phyloP scores from a whole-genome alignment of 176 grass and related monocot species.

The Secale cereale region DNA sequence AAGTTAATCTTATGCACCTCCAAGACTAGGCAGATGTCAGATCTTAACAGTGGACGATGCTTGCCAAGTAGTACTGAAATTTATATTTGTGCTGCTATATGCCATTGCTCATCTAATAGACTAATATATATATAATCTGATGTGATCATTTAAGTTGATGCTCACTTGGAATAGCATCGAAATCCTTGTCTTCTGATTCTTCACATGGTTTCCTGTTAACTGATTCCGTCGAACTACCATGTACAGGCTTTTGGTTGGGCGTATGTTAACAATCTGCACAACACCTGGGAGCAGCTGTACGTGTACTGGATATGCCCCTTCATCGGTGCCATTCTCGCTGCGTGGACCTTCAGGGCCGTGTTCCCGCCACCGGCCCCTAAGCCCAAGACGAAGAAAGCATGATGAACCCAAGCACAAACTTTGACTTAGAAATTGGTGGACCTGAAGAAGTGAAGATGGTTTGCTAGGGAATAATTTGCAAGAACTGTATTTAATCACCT shows the following conservation, averaged over 20 bases:
- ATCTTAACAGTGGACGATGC: neutral
- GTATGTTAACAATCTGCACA: conserved; percentile 75
- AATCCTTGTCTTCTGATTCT: neutral
- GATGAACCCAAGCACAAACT: neutral
- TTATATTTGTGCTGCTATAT: neutral
- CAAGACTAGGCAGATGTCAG: neutral
- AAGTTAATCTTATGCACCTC: neutral
- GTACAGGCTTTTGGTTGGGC: conserved; percentile 95
- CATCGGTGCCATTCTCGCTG: conserved; percentile 72
- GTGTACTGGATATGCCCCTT: conserved; percentile 99
- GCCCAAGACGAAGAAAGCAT: conserved; percentile 76
- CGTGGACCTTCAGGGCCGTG: conserved; percentile 61
- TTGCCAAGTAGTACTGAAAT: neutral
- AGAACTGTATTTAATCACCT: conserved; percentile 8
- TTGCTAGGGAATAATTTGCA: conserved; percentile 7
- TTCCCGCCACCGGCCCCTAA: conserved; percentile 35
- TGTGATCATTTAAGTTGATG: neutral
- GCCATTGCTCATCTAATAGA: neutral
- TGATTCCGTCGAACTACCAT: neutral
- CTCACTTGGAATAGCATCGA: neutral
- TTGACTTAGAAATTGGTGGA: neutral
- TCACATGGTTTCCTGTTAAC: neutral
- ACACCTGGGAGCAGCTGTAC: conserved; percentile 95
- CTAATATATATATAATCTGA: too few species aligned
- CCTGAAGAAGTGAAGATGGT: neutral